A percentile compares a stretch with the other conserved stretches of the same genome.
These are phyloP conservation scores for Peronospora farinosa DNA, from an alignment of 352 stramenopile species.

Conservation along the genomic window DNA sequence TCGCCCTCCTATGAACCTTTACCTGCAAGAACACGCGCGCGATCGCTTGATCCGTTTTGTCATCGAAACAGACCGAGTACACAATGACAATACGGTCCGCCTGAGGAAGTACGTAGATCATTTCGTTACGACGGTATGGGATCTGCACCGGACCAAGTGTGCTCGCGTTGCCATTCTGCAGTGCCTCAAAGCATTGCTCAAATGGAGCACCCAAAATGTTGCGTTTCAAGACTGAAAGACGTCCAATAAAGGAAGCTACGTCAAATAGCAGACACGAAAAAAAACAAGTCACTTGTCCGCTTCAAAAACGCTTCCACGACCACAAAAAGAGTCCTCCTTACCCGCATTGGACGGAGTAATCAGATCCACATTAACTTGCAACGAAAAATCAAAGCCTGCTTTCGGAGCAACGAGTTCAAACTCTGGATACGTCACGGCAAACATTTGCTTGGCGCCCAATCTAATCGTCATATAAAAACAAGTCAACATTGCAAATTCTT, in stretches of 20 bases:
- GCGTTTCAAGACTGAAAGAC: conserved; percentile 72
- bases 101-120: conserved; percentile 81
- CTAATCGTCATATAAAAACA: conserved; percentile 25
- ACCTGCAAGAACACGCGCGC: conserved; percentile 88
- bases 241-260: conserved; percentile 66
- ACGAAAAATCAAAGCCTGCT: conserved; percentile 70
- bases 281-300: not conserved
- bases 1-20: not conserved
- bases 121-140: conserved; percentile 82
- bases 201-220: conserved; percentile 77
- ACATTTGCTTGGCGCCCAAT: conserved; percentile 64
- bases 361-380: conserved; percentile 70
- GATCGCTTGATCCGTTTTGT: conserved; percentile 89
- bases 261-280: conserved; percentile 1
- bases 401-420: conserved; percentile 62
- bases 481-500: not conserved
- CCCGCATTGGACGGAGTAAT: conserved; percentile 66
- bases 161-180: conserved; percentile 52
- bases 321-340: conserved; percentile 15
- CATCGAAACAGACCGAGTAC: conserved; percentile 90
- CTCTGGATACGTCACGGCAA: conserved; percentile 63
- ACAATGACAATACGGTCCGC: conserved; percentile 88
- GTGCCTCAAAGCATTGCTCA: conserved; percentile 79
- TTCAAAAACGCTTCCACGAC: not conserved
- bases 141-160: conserved; percentile 67